Conservation (phyloP, 2,329 filamentous ascomycete genomes). For the Aspergillus fijiensis region DNA sequence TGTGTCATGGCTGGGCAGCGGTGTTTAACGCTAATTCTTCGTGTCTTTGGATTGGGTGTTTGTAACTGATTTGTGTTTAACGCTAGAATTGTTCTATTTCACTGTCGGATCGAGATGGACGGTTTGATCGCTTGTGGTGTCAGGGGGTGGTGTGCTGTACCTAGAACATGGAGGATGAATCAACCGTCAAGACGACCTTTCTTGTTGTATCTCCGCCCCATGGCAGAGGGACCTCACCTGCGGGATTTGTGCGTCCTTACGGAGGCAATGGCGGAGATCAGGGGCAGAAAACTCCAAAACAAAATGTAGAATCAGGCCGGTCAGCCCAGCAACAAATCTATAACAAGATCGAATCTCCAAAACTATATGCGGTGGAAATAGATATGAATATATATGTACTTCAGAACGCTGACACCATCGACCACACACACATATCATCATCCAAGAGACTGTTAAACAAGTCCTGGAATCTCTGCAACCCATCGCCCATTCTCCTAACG, state of each 20-base stretch:
- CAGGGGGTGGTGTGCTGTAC: not conserved
- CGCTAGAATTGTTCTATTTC: constrained; percentile 2
- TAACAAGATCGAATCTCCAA: not conserved
- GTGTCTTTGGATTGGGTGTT: not conserved
- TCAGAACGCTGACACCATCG: not conserved
- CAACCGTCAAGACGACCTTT: not conserved
- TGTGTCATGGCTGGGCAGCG: constrained; percentile 11
- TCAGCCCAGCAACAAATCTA: not conserved
- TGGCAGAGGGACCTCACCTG: not conserved
- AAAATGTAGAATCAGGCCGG: no score
- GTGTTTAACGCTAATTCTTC: constrained; percentile 6
- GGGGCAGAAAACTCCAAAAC: no score
- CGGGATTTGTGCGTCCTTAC: not conserved
- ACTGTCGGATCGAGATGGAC: not conserved
- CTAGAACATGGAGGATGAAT: not conserved
- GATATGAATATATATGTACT: not conserved
- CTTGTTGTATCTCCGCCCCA: not conserved
- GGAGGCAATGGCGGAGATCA: not conserved
- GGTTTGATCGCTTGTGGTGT: not conserved
- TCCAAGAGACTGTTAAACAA: not conserved
- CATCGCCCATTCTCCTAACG: not conserved
- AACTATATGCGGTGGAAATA: not conserved
- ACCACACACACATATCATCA: not conserved
- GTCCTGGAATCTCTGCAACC: not conserved
- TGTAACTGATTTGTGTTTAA: not conserved